These are phyloP conservation scores for Porcisia deanei DNA, from an alignment of 208 protist genomes.

Conservation along the genomic window DNA sequence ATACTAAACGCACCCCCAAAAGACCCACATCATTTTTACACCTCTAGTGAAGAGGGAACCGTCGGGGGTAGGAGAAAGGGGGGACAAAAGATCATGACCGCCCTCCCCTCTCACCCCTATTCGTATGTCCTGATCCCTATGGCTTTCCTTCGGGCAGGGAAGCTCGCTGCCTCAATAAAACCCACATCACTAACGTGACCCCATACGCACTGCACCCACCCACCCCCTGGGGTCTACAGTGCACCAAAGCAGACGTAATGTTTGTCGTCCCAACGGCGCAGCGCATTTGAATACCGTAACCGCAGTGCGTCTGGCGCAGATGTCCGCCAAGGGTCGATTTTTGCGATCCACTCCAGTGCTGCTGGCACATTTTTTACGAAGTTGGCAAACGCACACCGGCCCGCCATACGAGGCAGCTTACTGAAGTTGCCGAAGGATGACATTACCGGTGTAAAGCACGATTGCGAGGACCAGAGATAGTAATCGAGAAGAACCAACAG, in stretches of 20 bases:
- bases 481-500: slow-evolving; percentile 63
- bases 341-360: slow-evolving; percentile 46
- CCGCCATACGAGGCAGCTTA: slow-evolving; percentile 3
- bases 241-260: slow-evolving; percentile 77
- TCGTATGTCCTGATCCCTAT: no score
- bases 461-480: slow-evolving; percentile 39
- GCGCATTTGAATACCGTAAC: slow-evolving; percentile 73
- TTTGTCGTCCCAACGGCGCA: slow-evolving; percentile 80
- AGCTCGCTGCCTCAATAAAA: no score
- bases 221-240: slow-evolving; percentile 5
- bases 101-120: no score
- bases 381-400: slow-evolving; percentile 36
- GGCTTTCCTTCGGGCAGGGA: no score
- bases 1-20: no score
- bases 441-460: neutral
- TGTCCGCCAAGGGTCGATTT: slow-evolving; percentile 72
- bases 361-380: slow-evolving; percentile 34
- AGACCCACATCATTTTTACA: no score
- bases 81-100: no score
- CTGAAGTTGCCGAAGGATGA: neutral
- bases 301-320: slow-evolving; percentile 64
- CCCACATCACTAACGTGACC: neutral
- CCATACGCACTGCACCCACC: neutral
- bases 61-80: no score
- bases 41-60: no score